Evolutionary conservation across 768 basidiomycete species (phyloP).

Genomic region (Neoboletus magnificus): DNA sequence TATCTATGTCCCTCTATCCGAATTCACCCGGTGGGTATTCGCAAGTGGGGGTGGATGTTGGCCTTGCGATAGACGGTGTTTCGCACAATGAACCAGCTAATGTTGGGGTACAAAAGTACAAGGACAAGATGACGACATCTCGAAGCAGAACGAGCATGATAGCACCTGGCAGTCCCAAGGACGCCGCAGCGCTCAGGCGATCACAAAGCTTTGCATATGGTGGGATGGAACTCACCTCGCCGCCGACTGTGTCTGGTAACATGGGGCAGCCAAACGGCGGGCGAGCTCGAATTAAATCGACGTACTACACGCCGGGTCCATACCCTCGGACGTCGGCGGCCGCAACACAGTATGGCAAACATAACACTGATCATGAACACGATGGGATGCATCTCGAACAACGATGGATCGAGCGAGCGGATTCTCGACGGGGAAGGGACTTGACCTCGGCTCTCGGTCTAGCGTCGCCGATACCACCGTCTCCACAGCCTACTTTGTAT

Average conservation of each 20-base stretch:
- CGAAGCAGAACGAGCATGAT: conserved; percentile 24
- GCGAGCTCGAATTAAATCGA: conserved; percentile 65
- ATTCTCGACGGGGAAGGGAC: conserved; percentile 42
- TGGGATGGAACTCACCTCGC: conserved; percentile 49
- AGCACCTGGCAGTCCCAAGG: conserved; percentile 18
- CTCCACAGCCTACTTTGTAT: conserved; percentile 62
- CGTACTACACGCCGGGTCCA: conserved; percentile 55
- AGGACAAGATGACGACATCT: conserved; percentile 27
- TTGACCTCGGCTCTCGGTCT: conserved; percentile 40
- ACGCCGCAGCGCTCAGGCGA: conserved; percentile 21
- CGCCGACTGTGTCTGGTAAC: conserved; percentile 28
- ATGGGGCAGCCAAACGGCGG: conserved; percentile 40
- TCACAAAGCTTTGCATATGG: conserved; percentile 50
- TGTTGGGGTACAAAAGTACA: conserved; percentile 33
- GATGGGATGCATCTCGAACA: conserved; percentile 30
- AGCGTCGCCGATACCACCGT: conserved; percentile 37
- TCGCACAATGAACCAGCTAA: conserved; percentile 42
- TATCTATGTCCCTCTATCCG: conserved; percentile 49
- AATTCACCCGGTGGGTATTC: conserved; percentile 36
- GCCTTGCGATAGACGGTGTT: conserved; percentile 35
- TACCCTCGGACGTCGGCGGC: conserved; percentile 54
- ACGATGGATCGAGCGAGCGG: conserved; percentile 35
- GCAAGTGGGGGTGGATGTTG: conserved; percentile 27
- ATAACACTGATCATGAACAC: conserved; percentile 33
- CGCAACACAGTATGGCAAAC: conserved; percentile 34